Evolutionary conservation across 192 early-diverging fungal species (phyloP).

Genomic region (Cladochytrium replicatum): DNA sequence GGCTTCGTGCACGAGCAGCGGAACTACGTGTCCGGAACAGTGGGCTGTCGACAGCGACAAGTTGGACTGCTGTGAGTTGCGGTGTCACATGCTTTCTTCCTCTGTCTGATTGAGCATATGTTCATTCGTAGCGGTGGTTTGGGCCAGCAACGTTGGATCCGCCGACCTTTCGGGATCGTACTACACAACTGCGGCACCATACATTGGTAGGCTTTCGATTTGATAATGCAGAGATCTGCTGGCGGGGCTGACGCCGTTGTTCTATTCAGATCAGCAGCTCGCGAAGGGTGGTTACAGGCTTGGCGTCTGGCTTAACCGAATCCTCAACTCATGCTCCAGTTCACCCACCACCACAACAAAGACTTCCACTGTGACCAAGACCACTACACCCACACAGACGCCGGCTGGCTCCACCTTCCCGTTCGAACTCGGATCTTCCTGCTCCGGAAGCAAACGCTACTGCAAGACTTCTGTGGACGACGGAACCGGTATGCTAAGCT

Average conservation of each 20-base stretch:
- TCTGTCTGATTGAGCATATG: background rate
- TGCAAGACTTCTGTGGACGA: too few relatives aligned
- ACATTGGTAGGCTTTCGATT: conserved; percentile 11
- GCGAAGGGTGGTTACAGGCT: conserved; percentile 39
- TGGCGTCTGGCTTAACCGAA: conserved; percentile 27
- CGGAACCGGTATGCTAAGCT: too few relatives aligned
- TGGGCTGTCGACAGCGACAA: conserved; percentile 7
- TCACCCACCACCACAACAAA: background rate
- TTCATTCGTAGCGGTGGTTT: conserved; percentile 17
- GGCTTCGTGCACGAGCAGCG: conserved; percentile 4
- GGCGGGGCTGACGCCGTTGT: too few relatives aligned
- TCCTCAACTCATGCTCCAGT: conserved; percentile 10
- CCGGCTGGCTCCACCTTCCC: too few relatives aligned
- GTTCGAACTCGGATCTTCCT: too few relatives aligned
- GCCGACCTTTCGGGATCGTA: conserved; percentile 30
- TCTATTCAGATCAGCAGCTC: conserved; percentile 12
- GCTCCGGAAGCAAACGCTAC: too few relatives aligned
- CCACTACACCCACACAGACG: too few relatives aligned
- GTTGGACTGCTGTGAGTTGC: conserved; percentile 2
- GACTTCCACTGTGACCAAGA: too few relatives aligned
- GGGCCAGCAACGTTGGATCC: conserved; percentile 17
- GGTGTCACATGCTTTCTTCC: background rate
- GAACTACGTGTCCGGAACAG: background rate
- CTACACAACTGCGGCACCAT: too few relatives aligned
- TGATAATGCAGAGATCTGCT: conserved; percentile 13